phyloP scores from a whole-genome alignment of 805 yeast species.

The Saccharomycopsis lassenensis region DNA sequence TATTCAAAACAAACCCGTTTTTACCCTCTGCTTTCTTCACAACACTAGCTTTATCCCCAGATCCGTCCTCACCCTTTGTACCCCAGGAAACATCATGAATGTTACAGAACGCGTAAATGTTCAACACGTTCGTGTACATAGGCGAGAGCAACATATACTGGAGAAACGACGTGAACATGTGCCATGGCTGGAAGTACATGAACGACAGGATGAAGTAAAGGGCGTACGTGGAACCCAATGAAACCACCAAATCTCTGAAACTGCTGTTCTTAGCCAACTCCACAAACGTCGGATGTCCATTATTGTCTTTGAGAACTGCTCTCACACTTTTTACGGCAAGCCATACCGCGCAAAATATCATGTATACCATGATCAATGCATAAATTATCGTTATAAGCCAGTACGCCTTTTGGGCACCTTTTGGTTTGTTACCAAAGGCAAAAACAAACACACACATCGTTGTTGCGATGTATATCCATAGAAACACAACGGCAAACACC shows the following conservation, averaged over 20 bases:
- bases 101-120: slow-evolving; percentile 92
- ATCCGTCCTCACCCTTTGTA: slow-evolving; percentile 73
- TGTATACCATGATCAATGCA: slow-evolving; percentile 80
- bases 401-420: slow-evolving; percentile 77
- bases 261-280: slow-evolving; percentile 54
- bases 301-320: slow-evolving; percentile 40
- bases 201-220: slow-evolving; percentile 70
- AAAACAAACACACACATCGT: slow-evolving; percentile 78
- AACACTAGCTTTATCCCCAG: slow-evolving; percentile 32
- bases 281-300: slow-evolving; percentile 11
- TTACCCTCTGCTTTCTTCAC: slow-evolving; percentile 45
- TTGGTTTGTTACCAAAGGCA: slow-evolving; percentile 89
- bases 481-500: slow-evolving; percentile 62
- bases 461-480: slow-evolving; percentile 79
- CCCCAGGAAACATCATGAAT: slow-evolving; percentile 98
- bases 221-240: slow-evolving; percentile 74
- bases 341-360: slow-evolving; percentile 80
- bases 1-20: slow-evolving; percentile 39
- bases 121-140: slow-evolving; percentile 79
- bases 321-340: slow-evolving; percentile 45
- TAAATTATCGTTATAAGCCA: slow-evolving; percentile 64
- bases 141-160: slow-evolving; percentile 85
- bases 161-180: slow-evolving; percentile 75
- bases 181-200: slow-evolving; percentile 82
- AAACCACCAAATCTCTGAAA: slow-evolving; percentile 77